Evolutionary conservation across 2,329 filamentous ascomycete species (phyloP).

Genomic region (Trichoderma sp.): DNA sequence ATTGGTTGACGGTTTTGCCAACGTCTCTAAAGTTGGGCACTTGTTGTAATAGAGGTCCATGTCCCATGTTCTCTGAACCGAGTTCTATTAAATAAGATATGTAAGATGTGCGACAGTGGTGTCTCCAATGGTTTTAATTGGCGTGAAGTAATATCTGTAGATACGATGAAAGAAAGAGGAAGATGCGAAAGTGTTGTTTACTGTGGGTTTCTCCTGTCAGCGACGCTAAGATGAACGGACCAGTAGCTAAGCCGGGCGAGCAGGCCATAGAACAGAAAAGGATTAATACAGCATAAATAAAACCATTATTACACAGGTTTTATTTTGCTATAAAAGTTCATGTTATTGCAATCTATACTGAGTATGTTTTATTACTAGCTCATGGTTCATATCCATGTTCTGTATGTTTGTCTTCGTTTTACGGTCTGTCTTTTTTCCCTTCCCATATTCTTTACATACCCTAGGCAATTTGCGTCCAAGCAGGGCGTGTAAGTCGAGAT

Average conservation of each 20-base stretch:
- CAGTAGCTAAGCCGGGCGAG: not conserved
- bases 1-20: slow-evolving; percentile 64
- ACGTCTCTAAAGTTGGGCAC: slow-evolving; percentile 79
- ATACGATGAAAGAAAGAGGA: no score
- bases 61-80: slow-evolving; percentile 4
- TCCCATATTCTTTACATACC: not conserved
- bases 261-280: not conserved
- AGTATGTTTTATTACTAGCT: not conserved
- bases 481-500: not conserved
- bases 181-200: no score
- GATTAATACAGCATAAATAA: not conserved
- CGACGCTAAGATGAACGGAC: not conserved
- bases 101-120: no score
- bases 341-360: not conserved
- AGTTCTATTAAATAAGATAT: no score
- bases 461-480: no score
- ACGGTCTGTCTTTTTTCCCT: no score
- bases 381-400: not conserved
- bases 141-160: no score
- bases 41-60: slow-evolving; percentile 29
- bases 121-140: no score
- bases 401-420: not conserved
- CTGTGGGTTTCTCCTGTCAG: not conserved
- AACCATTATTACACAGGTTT: no score
- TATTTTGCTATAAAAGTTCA: not conserved